phyloP scores from a whole-genome alignment of 305 asterid species.

The Rubia tinctorum region DNA sequence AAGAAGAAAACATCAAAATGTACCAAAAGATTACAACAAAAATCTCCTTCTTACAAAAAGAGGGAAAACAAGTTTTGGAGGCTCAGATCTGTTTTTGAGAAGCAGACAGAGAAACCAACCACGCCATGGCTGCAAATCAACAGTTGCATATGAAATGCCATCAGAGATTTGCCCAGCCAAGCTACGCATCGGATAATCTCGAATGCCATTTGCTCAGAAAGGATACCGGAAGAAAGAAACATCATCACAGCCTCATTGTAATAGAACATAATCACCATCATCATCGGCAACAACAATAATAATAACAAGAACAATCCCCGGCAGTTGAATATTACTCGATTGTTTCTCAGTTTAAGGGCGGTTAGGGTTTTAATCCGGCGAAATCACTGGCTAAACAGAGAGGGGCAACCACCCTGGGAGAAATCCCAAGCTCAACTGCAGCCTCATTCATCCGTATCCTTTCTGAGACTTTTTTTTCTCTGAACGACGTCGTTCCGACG shows the following conservation, averaged over 20 bases:
- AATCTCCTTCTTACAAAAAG: too few species aligned
- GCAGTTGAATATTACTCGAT: too few species aligned
- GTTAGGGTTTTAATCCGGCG: background rate
- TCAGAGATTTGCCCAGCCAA: slow-evolving; percentile 29
- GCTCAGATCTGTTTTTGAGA: slow-evolving; percentile 21
- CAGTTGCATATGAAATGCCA: slow-evolving; percentile 17
- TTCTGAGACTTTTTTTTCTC: background rate
- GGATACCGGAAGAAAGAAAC: slow-evolving; percentile 1
- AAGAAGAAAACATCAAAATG: too few species aligned
- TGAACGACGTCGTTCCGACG: too few species aligned
- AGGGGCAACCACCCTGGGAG: slow-evolving; percentile 38
- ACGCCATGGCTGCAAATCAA: slow-evolving; percentile 31
- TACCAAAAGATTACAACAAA: too few species aligned
- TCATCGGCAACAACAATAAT: too few species aligned
- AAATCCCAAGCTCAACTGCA: slow-evolving; percentile 19
- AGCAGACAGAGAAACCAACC: slow-evolving; percentile 5
- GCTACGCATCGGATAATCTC: slow-evolving; percentile 13
- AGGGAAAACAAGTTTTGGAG: slow-evolving; percentile 2
- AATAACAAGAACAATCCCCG: too few species aligned
- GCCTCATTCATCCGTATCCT: background rate
- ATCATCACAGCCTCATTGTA: slow-evolving; percentile 28
- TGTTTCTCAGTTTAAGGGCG: too few species aligned
- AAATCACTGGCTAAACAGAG: slow-evolving; percentile 24
- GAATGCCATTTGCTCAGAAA: slow-evolving; percentile 24
- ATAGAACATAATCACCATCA: too few species aligned